phyloP scores from a whole-genome alignment of 768 basidiomycete species.

The Pleurotus tuber-regium region DNA sequence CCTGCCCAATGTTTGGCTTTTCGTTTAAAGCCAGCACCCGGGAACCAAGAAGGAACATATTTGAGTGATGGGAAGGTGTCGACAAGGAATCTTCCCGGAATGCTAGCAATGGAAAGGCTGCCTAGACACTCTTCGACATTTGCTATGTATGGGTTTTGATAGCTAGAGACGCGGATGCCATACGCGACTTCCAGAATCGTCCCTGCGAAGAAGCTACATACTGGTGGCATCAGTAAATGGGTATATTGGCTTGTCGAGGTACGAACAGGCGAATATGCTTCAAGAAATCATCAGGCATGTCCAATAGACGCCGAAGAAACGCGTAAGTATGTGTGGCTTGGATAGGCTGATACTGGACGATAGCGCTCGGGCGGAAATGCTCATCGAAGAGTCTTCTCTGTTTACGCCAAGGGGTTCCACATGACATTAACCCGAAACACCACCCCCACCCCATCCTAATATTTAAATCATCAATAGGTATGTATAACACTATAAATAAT shows the following conservation, averaged over 20 bases:
- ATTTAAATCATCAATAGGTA: too few species aligned
- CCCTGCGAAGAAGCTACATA: neutral
- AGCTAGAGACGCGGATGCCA: neutral
- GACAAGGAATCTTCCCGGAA: constrained; percentile 14
- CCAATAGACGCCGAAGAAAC: constrained; percentile 19
- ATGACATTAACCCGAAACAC: constrained; percentile 13
- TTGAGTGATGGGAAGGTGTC: constrained; percentile 5
- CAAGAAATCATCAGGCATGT: constrained; percentile 14
- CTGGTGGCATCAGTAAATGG: too few species aligned
- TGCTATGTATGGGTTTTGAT: constrained; percentile 15
- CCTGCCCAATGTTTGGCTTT: neutral
- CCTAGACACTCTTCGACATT: constrained; percentile 30
- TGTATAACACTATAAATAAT: too few species aligned
- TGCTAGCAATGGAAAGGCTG: constrained; percentile 24
- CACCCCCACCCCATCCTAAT: constrained; percentile 9
- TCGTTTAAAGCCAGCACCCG: neutral
- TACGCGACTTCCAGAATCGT: constrained; percentile 2
- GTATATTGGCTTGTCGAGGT: neutral
- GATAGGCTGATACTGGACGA: constrained; percentile 13
- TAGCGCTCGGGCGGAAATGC: constrained; percentile 16
- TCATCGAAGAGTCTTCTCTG: constrained; percentile 19
- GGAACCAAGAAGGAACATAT: constrained; percentile 6
- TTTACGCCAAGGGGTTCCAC: constrained; percentile 18
- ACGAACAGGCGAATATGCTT: constrained; percentile 21
- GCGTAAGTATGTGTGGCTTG: constrained; percentile 15